Evolutionary conservation across 495 filamentous ascomycete species (phyloP), one percentile per base, ranked within the genome.

Genomic region (Pyrenula aspistea): DNA sequence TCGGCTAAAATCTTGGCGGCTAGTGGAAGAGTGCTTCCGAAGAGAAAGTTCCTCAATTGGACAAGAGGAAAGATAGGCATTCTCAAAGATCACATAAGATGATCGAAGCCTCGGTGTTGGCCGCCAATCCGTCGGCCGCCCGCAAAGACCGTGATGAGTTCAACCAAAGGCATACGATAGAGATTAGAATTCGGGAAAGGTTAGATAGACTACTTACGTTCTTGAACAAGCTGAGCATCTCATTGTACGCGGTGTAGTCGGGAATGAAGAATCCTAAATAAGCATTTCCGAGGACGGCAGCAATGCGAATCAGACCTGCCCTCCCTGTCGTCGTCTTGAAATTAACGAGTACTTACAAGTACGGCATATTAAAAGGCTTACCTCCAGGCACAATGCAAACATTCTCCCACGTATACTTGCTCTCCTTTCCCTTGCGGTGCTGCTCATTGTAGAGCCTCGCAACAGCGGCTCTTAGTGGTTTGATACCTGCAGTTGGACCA

Each of bases 371-470:
- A 42, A 42, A 15, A 8, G 31, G 15, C 31, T 15, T 42, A 23
- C 92, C 92, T 68, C 92, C 92, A 48, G 92, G 92, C 2, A 97
- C 92, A 65, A 97, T 94, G 70, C 88, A 91, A n/a, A 96, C 92
- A 71, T 97, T 96, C 73, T 96, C 92, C 86, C 89, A 95, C n/a
- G 86, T 91, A 67, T 97, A 96, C 70, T 95, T 77, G 67, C 86
- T 91, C n/a, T 77, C 73, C 72, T 93, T 91, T 57, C 87, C 88
- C 70, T 91, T 74, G 49, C 92, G 83, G 65, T 96, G 91, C 69
- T 95, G 89, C 65, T 82, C 84, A 64, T 97, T 96, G 76, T 97
- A 97, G 57, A 97, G 79, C 54, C 82, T 79, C 25, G 92, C 92
- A n/a, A 97, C 89, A 12, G 92, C 92, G 58, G 87, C 84, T 53